A percentile compares a stretch with the other conserved stretches of the same genome.
Evolutionary conservation across 2,329 filamentous ascomycete genomes (phyloP).

Genomic region (Cytospora chrysosperma): DNA sequence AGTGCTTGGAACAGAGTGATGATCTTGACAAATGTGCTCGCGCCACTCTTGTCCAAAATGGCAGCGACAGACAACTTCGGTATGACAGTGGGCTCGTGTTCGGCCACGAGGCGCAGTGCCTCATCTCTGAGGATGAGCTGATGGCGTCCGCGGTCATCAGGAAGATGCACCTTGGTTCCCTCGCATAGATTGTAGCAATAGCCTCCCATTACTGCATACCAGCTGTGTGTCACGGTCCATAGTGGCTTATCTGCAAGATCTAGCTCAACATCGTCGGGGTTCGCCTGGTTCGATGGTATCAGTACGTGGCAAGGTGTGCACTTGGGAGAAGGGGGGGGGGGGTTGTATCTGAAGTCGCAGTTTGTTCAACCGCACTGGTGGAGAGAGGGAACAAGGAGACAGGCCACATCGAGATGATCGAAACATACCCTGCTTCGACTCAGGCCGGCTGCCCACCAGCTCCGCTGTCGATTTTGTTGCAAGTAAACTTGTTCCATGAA

Average conservation of each 20-base stretch:
- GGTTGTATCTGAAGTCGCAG: too few relatives aligned
- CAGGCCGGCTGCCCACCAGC: slow-evolving; percentile 10
- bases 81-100: slow-evolving; percentile 36
- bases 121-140: slow-evolving; percentile 11
- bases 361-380: too few relatives aligned
- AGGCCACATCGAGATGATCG: too few relatives aligned
- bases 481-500: slow-evolving; percentile 17
- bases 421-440: background rate
- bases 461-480: background rate
- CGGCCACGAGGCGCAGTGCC: slow-evolving; percentile 10
- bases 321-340: too few relatives aligned
- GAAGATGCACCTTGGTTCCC: background rate
- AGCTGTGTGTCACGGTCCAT: slow-evolving; percentile 15
- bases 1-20: slow-evolving; percentile 35
- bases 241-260: background rate
- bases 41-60: slow-evolving; percentile 34
- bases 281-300: background rate
- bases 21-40: slow-evolving; percentile 32
- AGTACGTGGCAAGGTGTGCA: background rate
- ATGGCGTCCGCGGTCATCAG: slow-evolving; percentile 10
- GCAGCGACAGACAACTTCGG: slow-evolving; percentile 34
- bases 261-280: background rate
- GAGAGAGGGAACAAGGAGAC: background rate
- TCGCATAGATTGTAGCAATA: slow-evolving; percentile 14
- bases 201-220: slow-evolving; percentile 19